A percentile compares a stretch with the other conserved stretches of the same genome.
phyloP scores from a whole-genome alignment of 768 basidiomycete genomes.

The Rhizopogon vinicolor region DNA sequence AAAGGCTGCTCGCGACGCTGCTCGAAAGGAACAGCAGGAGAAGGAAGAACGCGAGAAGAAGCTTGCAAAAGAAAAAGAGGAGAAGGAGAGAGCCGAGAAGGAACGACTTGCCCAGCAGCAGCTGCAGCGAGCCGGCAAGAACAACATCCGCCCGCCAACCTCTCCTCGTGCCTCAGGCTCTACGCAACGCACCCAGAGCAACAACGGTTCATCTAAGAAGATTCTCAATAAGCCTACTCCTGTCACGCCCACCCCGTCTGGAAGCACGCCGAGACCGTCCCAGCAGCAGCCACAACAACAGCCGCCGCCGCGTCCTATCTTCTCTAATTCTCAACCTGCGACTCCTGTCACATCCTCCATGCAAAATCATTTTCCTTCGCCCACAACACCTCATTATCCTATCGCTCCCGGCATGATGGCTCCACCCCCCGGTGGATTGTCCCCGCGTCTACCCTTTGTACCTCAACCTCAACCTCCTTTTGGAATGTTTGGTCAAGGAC shows the following conservation, averaged over 20 bases:
- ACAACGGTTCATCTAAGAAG: constrained; percentile 56
- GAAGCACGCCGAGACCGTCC: constrained; percentile 12
- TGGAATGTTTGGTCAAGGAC: constrained; percentile 41
- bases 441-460: constrained; percentile 51
- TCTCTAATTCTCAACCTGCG: constrained; percentile 38
- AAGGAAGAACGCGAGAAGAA: constrained; percentile 68
- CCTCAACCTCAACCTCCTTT: constrained; percentile 41
- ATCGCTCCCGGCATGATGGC: constrained; percentile 38
- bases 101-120: constrained; percentile 34
- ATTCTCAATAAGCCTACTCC: constrained; percentile 44
- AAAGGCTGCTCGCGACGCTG: constrained; percentile 36
- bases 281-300: constrained; percentile 33
- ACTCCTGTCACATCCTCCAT: constrained; percentile 33
- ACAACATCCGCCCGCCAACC: constrained; percentile 43
- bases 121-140: constrained; percentile 48
- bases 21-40: constrained; percentile 43
- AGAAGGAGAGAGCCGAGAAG: constrained; percentile 52
- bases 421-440: constrained; percentile 36
- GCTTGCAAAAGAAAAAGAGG: constrained; percentile 58
- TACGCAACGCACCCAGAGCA: constrained; percentile 41
- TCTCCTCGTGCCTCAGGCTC: constrained; percentile 50
- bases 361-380: constrained; percentile 37
- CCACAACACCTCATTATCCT: constrained; percentile 45
- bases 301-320: constrained; percentile 32
- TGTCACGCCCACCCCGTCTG: constrained; percentile 13